Percentiles rank a stretch among this genome's conserved stretches.
These are phyloP conservation scores for Xerocomus spinulosus DNA, from an alignment of 768 basidiomycete species.

Conservation along the genomic window DNA sequence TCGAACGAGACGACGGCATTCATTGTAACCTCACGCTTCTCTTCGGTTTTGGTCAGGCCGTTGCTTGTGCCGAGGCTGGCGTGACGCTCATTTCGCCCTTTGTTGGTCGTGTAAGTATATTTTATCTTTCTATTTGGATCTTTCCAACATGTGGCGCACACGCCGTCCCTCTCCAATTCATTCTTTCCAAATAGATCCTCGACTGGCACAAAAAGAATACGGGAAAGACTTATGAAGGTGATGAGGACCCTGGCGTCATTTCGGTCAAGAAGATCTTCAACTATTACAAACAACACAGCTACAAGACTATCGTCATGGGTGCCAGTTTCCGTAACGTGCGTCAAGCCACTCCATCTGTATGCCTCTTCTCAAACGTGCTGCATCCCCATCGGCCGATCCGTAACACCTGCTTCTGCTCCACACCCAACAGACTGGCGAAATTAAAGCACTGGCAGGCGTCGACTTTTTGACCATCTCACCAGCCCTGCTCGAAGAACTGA, in stretches of 20 bases:
- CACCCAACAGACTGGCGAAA: conserved; percentile 69
- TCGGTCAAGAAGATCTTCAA: conserved; percentile 97
- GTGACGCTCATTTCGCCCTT: conserved; percentile 99
- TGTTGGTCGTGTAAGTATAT: conserved; percentile 80
- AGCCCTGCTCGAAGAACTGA: conserved; percentile 85
- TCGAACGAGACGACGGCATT: conserved; percentile 88
- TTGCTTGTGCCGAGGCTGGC: conserved; percentile 97
- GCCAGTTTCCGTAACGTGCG: conserved; percentile 97
- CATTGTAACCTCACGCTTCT: conserved; percentile 99
- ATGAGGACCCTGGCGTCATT: conserved; percentile 91
- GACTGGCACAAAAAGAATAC: conserved; percentile 98
- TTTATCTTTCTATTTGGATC: conserved; percentile 15
- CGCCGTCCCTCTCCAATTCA: conserved; percentile 3
- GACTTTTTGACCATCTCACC: conserved; percentile 98
- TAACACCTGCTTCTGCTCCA: conserved; percentile 1
- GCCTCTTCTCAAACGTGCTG: not conserved
- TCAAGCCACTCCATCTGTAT: conserved; percentile 8
- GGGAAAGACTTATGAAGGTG: conserved; percentile 84
- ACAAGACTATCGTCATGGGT: conserved; percentile 99
- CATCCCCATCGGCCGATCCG: conserved; percentile 3
- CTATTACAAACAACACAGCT: conserved; percentile 98
- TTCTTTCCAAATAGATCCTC: conserved; percentile 61
- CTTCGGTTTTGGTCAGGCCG: conserved; percentile 98
- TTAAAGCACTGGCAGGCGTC: conserved; percentile 90
- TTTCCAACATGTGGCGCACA: conserved; percentile 11